Percentiles rank a stretch among this genome's conserved stretches.
These are phyloP conservation scores for Bocquillonia castaneifolia DNA, from an alignment of 441 rosid genomes.

Conservation along the genomic window DNA sequence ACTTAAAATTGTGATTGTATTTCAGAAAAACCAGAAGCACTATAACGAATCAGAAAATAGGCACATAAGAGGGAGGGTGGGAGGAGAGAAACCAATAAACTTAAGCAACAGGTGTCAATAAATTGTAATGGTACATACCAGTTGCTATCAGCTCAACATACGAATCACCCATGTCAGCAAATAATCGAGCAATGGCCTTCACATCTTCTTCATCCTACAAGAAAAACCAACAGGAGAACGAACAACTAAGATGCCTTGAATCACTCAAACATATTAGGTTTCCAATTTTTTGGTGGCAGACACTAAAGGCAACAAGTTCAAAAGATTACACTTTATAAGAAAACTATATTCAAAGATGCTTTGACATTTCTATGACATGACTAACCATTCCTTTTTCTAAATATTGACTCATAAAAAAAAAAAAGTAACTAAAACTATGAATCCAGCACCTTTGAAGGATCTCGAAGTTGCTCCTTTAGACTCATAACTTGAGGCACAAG, in stretches of 20 bases:
- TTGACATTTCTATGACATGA: not conserved
- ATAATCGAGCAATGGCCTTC: conserved; percentile 95
- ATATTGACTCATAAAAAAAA: not conserved
- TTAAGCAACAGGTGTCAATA: conserved; percentile 21
- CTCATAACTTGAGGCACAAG: conserved; percentile 90
- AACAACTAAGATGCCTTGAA: not conserved
- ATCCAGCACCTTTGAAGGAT: conserved; percentile 75
- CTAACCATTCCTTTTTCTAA: not conserved
- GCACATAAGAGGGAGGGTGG: not conserved
- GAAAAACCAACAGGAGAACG: conserved; percentile 21
- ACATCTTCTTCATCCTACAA: conserved; percentile 97
- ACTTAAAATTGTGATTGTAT: conserved; percentile 9
- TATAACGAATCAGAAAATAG: not conserved
- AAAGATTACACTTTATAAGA: not conserved
- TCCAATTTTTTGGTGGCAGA: not conserved
- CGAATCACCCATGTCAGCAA: conserved; percentile 98
- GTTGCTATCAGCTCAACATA: conserved; percentile 94
- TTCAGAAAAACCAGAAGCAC: conserved; percentile 21
- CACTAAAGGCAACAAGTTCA: not conserved
- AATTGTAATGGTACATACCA: conserved; percentile 42
- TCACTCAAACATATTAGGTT: not conserved
- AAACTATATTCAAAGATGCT: not conserved
- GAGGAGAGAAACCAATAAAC: conserved; percentile 8
- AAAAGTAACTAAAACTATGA: conserved; percentile 4
- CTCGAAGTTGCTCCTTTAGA: conserved; percentile 73